Evolutionary conservation across 2,329 filamentous ascomycete genomes (phyloP).

Genomic region (Talaromyces albobiverticillius): DNA sequence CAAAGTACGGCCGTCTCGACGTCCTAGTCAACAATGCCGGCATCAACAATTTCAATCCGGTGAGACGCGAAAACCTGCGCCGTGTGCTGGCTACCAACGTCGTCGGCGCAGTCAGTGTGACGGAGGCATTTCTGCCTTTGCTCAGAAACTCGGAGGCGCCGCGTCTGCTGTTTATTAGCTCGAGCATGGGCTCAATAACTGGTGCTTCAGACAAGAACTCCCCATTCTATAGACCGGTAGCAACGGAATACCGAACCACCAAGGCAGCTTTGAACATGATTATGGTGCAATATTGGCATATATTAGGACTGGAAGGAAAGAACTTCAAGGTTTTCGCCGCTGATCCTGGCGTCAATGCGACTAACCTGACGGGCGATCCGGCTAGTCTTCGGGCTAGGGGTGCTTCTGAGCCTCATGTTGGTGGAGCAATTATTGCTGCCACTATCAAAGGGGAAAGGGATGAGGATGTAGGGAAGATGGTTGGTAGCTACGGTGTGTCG

Average conservation of each 20-base stretch:
- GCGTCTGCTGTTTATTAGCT: slow-evolving; percentile 41
- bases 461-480: slow-evolving; percentile 39
- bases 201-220: slow-evolving; percentile 26
- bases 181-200: slow-evolving; percentile 33
- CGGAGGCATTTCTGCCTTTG: slow-evolving; percentile 31
- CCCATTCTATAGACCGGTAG: slow-evolving; percentile 25
- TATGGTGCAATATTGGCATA: slow-evolving; percentile 46
- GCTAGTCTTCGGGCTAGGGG: slow-evolving; percentile 16
- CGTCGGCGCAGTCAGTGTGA: slow-evolving; percentile 37
- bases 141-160: slow-evolving; percentile 28
- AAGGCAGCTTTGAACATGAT: slow-evolving; percentile 47
- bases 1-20: slow-evolving; percentile 48
- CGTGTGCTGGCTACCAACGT: slow-evolving; percentile 40
- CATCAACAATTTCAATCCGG: slow-evolving; percentile 8
- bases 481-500: slow-evolving; percentile 21
- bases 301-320: slow-evolving; percentile 35
- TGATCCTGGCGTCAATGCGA: slow-evolving; percentile 48
- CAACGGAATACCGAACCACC: slow-evolving; percentile 37
- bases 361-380: slow-evolving; percentile 21
- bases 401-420: slow-evolving; percentile 21
- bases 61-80: slow-evolving; percentile 26
- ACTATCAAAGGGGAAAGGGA: slow-evolving; percentile 44
- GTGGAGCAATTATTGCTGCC: slow-evolving; percentile 37
- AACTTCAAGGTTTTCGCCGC: slow-evolving; percentile 48
- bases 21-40: slow-evolving; percentile 28